Conservation (phyloP, 2,329 filamentous ascomycete species). For the Botryotinia globosa region DNA sequence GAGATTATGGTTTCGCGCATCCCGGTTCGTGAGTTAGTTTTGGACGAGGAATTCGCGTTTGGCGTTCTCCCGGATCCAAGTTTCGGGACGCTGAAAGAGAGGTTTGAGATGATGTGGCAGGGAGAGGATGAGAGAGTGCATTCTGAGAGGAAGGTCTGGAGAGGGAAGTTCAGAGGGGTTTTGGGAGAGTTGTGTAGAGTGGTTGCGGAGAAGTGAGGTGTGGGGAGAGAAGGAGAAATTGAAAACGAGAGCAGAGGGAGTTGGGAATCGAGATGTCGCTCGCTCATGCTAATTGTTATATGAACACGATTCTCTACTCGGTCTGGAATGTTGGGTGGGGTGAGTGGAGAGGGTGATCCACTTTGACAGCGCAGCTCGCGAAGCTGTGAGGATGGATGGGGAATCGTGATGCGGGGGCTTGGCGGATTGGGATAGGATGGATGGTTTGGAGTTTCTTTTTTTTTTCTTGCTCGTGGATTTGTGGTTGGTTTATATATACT, state of each 20-base stretch:
- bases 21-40: background rate
- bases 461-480: background rate
- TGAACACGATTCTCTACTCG: background rate
- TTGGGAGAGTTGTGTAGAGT: background rate
- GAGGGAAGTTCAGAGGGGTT: background rate
- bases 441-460: background rate
- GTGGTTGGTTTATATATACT: background rate
- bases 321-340: background rate
- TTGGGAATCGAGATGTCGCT: background rate
- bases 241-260: background rate
- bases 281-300: background rate
- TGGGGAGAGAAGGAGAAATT: background rate
- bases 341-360: background rate
- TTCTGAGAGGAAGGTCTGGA: background rate
- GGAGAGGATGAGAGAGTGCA: slow-evolving; percentile 1
- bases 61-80: background rate
- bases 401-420: background rate
- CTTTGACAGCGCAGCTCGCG: background rate
- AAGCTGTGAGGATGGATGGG: background rate
- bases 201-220: background rate
- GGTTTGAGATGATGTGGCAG: background rate
- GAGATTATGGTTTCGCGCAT: background rate
- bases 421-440: background rate
- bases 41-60: background rate
- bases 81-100: background rate